Base-by-base conservation (phyloP, 1,284 basidiomycete genomes). In the Apiotrichum domesticum region DNA sequence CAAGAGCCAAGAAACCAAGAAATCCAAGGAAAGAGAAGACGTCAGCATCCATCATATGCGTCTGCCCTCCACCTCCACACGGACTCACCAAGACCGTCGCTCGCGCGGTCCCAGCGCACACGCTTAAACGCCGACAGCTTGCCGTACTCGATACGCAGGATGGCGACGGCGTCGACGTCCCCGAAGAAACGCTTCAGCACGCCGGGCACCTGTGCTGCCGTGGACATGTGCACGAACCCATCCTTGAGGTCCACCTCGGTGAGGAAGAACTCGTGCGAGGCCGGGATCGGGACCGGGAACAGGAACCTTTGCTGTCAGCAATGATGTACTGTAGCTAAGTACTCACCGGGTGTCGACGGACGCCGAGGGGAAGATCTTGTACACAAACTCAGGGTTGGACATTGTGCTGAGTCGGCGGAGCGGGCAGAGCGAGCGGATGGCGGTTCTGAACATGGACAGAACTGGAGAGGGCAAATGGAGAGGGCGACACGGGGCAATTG, bases 191-290 rank as follows among this genome's bases (percentile, higher is more conserved):
- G 74, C 43, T 79, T 75, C 21, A 85, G 70, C 8, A 84, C 85
- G 44, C 75, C 75, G 0, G 80, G 79, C 9, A 84, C 71, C 69
- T 86, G 84, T n/a, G 65, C 45, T 2, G 82, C 79, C 11, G 81
- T 82, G 6, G 84, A 85, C 37, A 86, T 77, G 69, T 86, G 85
- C 49, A 86, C 80, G 74, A 84, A 85, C 15, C 83, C 82, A 53
- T 75, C 74, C 40, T 73, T 61, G 13, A 60, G 58, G 58, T 75
- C 73, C 14, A 69, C 59, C 34, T 67, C 63, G 21, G 62, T 64
- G 29, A 73, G 64, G 62, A 66, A 65, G 62, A 75, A 70, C 33
- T 61, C 55, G 33, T 50, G 47, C 14, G 51, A 53, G 2, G 71
- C 62, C 1, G 71, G 70, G 39, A 74, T 67, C 5, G 72, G 72